Evolutionary conservation across 176 grass and related monocot genomes (phyloP), one percentile per base, ranked within the genome.

Genomic region (Poa pratensis): DNA sequence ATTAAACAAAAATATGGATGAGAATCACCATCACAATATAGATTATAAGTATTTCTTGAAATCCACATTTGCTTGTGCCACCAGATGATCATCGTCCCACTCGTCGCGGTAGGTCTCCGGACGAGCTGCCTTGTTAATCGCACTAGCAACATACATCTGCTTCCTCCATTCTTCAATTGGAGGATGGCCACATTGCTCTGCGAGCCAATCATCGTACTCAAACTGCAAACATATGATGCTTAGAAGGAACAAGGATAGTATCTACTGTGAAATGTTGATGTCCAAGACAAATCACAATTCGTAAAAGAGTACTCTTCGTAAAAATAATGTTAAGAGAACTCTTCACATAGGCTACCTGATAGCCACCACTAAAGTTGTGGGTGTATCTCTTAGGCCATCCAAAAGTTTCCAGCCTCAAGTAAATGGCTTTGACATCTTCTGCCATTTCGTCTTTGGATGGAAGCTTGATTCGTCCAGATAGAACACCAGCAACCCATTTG

Each of bases 311-410:
- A n/a, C n/a, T n/a, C n/a, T n/a, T n/a, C n/a, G n/a, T n/a, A n/a
- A n/a, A n/a, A n/a, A n/a, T n/a, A n/a, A n/a, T n/a, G n/a, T n/a
- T n/a, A n/a, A n/a, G n/a, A 30, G 9, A 30, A 66, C 20, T 45
- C 9, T 24, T 16, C 22, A 43, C 3, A 51, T 17, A 79, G 24
- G 35, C 20, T 82, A 98, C 96, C 91, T 95, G 93, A 87, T 34
- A 68, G 12, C 85, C 22, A 12, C 83, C 22, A 9, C 81, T 9
- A 5, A 94, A 73, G 77, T 98, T 95, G 73, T 95, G 96, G n/a
- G 90, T 76, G 70, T 99, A 96, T 96, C 96, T 90, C 72, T 94
- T 99, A 53, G 91, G 93, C 91, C 90, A 92, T 89, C 96, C 90
- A 69, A 19, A 28, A 55, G 53, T 64, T 83, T 92, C 89, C 3